Conservation (phyloP, 495 filamentous ascomycete species). For the Neurospora pannonica region DNA sequence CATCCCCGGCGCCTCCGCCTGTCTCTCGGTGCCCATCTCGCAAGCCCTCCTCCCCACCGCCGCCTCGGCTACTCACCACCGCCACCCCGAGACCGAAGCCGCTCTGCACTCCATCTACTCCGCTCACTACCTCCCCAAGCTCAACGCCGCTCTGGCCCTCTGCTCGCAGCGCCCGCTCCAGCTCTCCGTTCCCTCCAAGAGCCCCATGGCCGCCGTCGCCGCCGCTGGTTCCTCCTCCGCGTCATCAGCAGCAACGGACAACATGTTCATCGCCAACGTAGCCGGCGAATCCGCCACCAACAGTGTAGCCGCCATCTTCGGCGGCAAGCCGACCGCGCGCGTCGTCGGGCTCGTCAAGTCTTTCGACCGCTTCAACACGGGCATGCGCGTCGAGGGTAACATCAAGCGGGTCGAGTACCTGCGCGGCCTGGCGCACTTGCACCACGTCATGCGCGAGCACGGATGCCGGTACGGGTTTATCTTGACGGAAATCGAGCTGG, state of each 20-base stretch:
- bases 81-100: constrained; percentile 64
- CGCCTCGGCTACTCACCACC: no score
- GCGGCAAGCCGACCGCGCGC: constrained; percentile 63
- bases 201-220: constrained; percentile 40
- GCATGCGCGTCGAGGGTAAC: constrained; percentile 76
- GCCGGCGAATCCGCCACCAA: constrained; percentile 30
- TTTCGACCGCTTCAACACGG: constrained; percentile 88
- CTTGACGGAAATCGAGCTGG: constrained; percentile 87
- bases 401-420: constrained; percentile 78
- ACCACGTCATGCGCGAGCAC: constrained; percentile 85
- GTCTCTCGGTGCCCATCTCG: constrained; percentile 64
- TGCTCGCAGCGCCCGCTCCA: constrained; percentile 52
- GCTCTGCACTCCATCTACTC: constrained; percentile 60
- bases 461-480: constrained; percentile 90
- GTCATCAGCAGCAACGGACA: constrained; percentile 51
- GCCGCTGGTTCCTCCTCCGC: constrained; percentile 43
- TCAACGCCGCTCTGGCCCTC: constrained; percentile 67
- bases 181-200: constrained; percentile 46
- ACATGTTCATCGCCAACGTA: constrained; percentile 58
- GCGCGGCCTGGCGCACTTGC: constrained; percentile 70
- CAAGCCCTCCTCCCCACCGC: constrained; percentile 52
- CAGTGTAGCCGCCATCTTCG: constrained; percentile 47
- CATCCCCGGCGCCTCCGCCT: constrained; percentile 60
- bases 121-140: constrained; percentile 62
- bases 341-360: constrained; percentile 81